Evolutionary conservation across 192 early-diverging fungal genomes (phyloP).

Genomic region (Coemansia sp.): DNA sequence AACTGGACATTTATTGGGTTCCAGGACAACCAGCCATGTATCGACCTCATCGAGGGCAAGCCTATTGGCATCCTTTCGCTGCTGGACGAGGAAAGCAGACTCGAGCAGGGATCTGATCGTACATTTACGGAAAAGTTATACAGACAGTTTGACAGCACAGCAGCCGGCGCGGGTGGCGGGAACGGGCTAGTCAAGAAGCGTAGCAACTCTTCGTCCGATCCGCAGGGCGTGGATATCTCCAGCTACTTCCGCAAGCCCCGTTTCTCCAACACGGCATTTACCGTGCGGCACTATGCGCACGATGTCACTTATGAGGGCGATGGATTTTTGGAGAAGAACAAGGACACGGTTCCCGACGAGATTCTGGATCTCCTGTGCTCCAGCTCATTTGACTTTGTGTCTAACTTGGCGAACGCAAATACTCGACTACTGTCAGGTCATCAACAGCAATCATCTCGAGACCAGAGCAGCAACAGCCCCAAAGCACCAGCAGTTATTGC

Average conservation of each 20-base stretch:
- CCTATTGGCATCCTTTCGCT: conserved; percentile 86
- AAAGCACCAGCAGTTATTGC: neutral
- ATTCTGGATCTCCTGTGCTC: conserved; percentile 46
- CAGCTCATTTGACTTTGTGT: conserved; percentile 44
- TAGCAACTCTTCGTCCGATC: conserved; percentile 1
- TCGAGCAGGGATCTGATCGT: conserved; percentile 52
- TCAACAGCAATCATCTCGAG: conserved; percentile 4
- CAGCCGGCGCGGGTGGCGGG: neutral
- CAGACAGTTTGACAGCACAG: conserved; percentile 31
- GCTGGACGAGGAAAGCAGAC: conserved; percentile 77
- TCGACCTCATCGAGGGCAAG: conserved; percentile 97
- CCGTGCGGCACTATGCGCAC: conserved; percentile 91
- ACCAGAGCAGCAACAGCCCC: conserved; percentile 10
- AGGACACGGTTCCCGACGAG: conserved; percentile 96
- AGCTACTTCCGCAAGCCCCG: conserved; percentile 87
- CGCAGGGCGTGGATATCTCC: conserved; percentile 3
- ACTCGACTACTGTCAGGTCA: neutral
- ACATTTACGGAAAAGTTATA: conserved; percentile 55
- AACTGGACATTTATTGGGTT: conserved; percentile 98
- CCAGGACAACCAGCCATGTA: conserved; percentile 97
- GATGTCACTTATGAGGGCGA: conserved; percentile 96
- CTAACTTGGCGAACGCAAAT: conserved; percentile 16
- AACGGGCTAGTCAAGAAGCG: neutral
- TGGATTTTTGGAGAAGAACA: conserved; percentile 97
- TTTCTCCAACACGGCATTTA: conserved; percentile 89